These are phyloP conservation scores for Marasmius fiardii DNA, from an alignment of 1,284 basidiomycete genomes.

Conservation along the genomic window DNA sequence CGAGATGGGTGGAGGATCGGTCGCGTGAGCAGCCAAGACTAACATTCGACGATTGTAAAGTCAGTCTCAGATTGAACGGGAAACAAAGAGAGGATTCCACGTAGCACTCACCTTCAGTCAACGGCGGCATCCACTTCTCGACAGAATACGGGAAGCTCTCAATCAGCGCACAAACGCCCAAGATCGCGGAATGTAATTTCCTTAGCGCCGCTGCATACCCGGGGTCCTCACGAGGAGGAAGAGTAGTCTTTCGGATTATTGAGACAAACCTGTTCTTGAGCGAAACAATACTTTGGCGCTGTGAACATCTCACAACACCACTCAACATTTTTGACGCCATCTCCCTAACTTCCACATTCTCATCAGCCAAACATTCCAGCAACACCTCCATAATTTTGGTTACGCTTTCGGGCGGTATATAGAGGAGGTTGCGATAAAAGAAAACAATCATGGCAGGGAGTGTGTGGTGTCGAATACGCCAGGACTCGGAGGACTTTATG, in stretches of 20 bases:
- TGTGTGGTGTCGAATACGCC: conserved; percentile 75
- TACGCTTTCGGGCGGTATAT: conserved; percentile 65
- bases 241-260: conserved; percentile 56
- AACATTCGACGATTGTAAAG: conserved; percentile 26
- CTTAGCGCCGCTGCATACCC: conserved; percentile 74
- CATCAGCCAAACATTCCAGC: conserved; percentile 81
- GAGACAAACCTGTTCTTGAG: conserved; percentile 84
- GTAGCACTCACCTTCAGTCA: conserved; percentile 59
- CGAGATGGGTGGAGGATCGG: conserved; percentile 90
- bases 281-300: conserved; percentile 83
- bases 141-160: conserved; percentile 80
- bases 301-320: conserved; percentile 90
- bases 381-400: conserved; percentile 77
- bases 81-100: conserved; percentile 17
- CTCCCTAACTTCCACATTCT: conserved; percentile 92
- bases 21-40: conserved; percentile 79
- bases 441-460: conserved; percentile 77
- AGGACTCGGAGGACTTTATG: conserved; percentile 75
- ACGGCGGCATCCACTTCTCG: conserved; percentile 73
- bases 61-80: conserved; percentile 24
- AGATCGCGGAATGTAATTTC: conserved; percentile 83
- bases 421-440: conserved; percentile 83
- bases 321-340: conserved; percentile 91
- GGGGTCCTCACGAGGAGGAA: conserved; percentile 72
- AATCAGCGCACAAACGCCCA: conserved; percentile 85